phyloP scores from a whole-genome alignment of 345 rosid genomes.

The Eucalyptus marginata region DNA sequence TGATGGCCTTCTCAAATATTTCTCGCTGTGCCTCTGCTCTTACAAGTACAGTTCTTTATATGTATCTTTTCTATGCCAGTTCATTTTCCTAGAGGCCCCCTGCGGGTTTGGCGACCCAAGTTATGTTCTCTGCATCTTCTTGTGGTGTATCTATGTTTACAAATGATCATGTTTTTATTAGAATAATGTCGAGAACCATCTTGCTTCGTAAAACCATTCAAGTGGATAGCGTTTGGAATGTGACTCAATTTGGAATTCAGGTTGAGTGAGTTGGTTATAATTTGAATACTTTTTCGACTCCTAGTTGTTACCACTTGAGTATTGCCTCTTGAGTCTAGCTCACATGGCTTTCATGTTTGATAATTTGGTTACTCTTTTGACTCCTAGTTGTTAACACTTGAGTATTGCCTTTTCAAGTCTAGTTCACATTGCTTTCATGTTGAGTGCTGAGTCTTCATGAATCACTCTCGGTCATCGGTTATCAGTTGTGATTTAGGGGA shows the following conservation, averaged over 20 bases:
- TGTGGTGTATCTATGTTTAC: neutral
- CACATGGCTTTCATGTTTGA: neutral
- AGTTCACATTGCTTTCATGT: neutral
- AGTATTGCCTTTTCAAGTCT: neutral
- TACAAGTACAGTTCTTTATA: neutral
- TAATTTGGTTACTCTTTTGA: neutral
- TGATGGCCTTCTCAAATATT: neutral
- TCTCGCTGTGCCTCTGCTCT: neutral
- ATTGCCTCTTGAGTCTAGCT: neutral
- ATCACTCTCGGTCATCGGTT: rapidly evolving
- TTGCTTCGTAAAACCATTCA: neutral
- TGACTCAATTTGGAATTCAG: neutral
- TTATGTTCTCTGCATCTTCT: neutral
- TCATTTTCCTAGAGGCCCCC: neutral
- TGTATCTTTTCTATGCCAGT: neutral
- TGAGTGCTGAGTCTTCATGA: neutral
- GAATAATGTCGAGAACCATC: neutral
- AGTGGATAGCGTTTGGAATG: neutral
- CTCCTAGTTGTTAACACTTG: neutral
- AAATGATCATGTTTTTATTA: neutral
- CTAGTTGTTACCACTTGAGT: neutral
- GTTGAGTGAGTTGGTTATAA: neutral
- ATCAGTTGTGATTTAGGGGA: neutral
- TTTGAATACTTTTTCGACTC: neutral
- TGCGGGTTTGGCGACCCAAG: neutral